Percentiles rank a stretch among this genome's conserved stretches.
Evolutionary conservation across 305 asterid genomes (phyloP).

Genomic region (Fraxinus sp.): DNA sequence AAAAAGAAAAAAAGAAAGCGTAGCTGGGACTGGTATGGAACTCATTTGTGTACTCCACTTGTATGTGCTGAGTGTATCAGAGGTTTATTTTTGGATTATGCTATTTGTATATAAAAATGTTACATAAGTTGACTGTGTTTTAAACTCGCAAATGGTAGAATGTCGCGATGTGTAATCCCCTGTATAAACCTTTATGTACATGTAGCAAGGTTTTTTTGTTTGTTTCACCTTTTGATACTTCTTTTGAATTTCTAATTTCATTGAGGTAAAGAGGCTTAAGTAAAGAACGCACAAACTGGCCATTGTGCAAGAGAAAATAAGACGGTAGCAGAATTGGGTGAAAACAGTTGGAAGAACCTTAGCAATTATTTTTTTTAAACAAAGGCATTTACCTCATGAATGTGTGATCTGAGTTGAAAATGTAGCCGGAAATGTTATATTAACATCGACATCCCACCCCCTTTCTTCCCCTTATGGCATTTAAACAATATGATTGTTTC

Average conservation of each 20-base stretch:
- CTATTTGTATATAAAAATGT: too few species aligned
- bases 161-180: too few species aligned
- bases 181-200: too few species aligned
- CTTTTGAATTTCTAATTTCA: conserved; percentile 7
- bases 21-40: conserved; percentile 6
- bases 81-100: background rate
- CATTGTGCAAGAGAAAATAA: background rate
- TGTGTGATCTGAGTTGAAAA: background rate
- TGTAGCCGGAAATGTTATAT: background rate
- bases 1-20: background rate
- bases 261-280: background rate
- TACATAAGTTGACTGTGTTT: too few species aligned
- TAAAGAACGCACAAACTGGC: background rate
- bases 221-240: background rate
- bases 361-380: background rate
- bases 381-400: background rate
- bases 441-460: background rate
- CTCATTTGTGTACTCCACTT: background rate
- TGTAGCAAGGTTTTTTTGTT: background rate
- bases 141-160: too few species aligned
- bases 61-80: background rate
- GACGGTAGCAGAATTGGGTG: background rate
- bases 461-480: background rate
- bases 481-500: background rate
- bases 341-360: background rate